Conservation (phyloP, 306 rosid genomes). For the Glycine tomentella region DNA sequence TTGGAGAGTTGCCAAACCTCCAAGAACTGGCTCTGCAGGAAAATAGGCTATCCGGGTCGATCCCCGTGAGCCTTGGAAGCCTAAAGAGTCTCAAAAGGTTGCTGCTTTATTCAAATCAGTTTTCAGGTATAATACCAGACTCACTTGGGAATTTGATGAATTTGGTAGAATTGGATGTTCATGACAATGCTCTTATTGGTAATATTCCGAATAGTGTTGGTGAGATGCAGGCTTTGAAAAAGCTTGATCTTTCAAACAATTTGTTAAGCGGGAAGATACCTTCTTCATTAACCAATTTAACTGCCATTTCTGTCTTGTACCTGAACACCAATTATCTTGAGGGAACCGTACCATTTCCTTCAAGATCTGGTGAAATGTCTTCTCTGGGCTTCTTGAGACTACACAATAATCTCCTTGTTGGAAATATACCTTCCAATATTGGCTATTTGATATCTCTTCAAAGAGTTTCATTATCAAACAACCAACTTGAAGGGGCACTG, state of each 20-base stretch:
- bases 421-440: conserved; percentile 51
- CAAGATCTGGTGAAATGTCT: conserved; percentile 52
- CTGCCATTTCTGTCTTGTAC: conserved; percentile 51
- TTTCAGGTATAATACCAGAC: conserved; percentile 54
- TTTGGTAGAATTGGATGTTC: conserved; percentile 54
- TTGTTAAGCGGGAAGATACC: conserved; percentile 55
- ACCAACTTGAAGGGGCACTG: conserved; percentile 55
- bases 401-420: conserved; percentile 52
- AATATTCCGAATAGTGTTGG: conserved; percentile 55
- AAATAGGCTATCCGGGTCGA: conserved; percentile 53
- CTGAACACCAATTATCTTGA: conserved; percentile 56
- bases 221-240: conserved; percentile 52
- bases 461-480: conserved; percentile 52
- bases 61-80: conserved; percentile 55
- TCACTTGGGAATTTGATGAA: conserved; percentile 52
- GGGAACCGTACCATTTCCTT: conserved; percentile 61
- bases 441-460: conserved; percentile 55
- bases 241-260: conserved; percentile 61
- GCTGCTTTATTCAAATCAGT: conserved; percentile 51
- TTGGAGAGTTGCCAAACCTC: conserved; percentile 61
- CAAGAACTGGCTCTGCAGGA: conserved; percentile 58
- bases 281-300: conserved; percentile 52
- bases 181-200: conserved; percentile 51
- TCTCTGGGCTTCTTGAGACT: conserved; percentile 55
- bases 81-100: conserved; percentile 47